phyloP scores from a whole-genome alignment of 768 basidiomycete species.

The Lanmaoa rubissima region DNA sequence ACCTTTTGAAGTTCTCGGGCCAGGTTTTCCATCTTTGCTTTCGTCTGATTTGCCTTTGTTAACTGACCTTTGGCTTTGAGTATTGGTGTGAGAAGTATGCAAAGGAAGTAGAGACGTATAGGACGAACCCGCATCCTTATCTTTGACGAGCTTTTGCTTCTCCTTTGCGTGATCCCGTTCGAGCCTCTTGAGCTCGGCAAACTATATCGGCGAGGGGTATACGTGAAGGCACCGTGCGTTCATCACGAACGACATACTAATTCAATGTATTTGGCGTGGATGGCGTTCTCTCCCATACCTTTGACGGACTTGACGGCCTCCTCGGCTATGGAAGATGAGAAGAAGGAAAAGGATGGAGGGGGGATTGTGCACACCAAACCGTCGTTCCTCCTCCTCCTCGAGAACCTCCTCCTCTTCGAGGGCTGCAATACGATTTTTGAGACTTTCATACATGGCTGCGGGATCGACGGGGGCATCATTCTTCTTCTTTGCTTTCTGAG shows the following conservation, averaged over 20 bases:
- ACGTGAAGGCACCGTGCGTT: constrained; percentile 17
- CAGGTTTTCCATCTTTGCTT: constrained; percentile 86
- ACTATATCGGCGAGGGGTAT: constrained; percentile 46
- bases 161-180: constrained; percentile 90
- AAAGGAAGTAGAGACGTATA: neutral
- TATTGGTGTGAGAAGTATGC: constrained; percentile 15
- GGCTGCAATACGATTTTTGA: constrained; percentile 86
- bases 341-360: neutral
- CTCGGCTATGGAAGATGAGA: constrained; percentile 54
- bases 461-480: constrained; percentile 73
- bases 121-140: constrained; percentile 79
- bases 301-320: constrained; percentile 86
- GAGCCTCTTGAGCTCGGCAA: constrained; percentile 82
- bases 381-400: constrained; percentile 83
- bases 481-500: constrained; percentile 64
- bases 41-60: constrained; percentile 85
- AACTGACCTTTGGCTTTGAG: constrained; percentile 73
- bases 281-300: constrained; percentile 77
- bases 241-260: constrained; percentile 51
- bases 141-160: constrained; percentile 87
- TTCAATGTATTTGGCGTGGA: constrained; percentile 87
- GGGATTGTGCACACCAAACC: constrained; percentile 55
- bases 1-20: constrained; percentile 91
- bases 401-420: constrained; percentile 85
- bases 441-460: constrained; percentile 81